Evolutionary conservation across 192 early-diverging fungal genomes (phyloP).

Genomic region (Kickxella alabastrina): DNA sequence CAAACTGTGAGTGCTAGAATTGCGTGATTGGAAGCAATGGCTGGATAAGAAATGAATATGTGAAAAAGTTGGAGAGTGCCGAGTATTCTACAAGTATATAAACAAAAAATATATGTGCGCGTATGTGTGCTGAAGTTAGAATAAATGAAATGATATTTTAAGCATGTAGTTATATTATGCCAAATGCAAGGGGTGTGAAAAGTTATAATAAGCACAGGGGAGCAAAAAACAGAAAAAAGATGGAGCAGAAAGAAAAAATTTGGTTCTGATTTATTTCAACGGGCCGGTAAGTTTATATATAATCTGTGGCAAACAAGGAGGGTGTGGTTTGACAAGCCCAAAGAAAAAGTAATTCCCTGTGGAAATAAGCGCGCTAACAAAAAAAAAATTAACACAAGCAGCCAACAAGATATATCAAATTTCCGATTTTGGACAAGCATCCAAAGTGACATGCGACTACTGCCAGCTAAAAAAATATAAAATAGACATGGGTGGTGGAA

Average conservation of each 20-base stretch:
- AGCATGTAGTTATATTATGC: too few species aligned
- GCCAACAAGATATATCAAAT: too few species aligned
- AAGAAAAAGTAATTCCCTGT: constrained; percentile 1
- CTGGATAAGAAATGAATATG: too few species aligned
- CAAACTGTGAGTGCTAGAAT: too few species aligned
- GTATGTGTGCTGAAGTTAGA: too few species aligned
- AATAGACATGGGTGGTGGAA: neutral
- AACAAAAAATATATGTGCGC: too few species aligned
- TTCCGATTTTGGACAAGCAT: too few species aligned
- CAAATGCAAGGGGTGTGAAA: neutral
- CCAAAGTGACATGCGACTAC: constrained; percentile 5
- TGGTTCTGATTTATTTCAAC: neutral
- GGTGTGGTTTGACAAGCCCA: constrained; percentile 1
- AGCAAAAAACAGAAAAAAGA: constrained; percentile 1
- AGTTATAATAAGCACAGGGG: too few species aligned
- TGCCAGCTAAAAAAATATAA: neutral
- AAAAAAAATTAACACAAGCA: constrained; percentile 2
- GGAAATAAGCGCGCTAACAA: neutral
- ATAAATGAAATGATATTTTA: too few species aligned
- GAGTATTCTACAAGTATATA: too few species aligned
- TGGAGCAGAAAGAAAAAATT: neutral
- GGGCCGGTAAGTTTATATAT: constrained; percentile 6
- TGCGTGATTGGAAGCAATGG: too few species aligned
- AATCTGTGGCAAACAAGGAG: constrained; percentile 4
- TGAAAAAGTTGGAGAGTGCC: too few species aligned